Evolutionary conservation across 306 rosid genomes (phyloP).

Genomic region (Senna tora): DNA sequence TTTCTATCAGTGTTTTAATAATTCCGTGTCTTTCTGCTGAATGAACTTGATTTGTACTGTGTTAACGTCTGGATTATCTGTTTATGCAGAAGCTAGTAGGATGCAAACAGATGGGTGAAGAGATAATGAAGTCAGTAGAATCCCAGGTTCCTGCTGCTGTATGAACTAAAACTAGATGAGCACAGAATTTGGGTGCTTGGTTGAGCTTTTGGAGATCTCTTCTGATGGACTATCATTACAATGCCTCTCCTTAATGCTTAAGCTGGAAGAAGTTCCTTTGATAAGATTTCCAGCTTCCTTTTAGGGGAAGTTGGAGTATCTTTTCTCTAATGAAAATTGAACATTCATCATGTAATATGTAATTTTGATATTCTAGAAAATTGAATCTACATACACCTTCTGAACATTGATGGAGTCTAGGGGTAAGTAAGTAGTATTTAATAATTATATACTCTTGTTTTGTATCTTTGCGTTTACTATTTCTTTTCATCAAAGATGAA

Average conservation of each 20-base stretch:
- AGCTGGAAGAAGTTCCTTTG: not conserved
- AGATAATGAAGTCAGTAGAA: constrained; percentile 20
- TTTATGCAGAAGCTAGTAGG: constrained; percentile 14
- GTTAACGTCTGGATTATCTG: not conserved
- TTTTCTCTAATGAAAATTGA: not conserved
- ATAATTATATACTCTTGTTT: not conserved
- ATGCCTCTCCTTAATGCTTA: not conserved
- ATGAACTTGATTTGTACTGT: not conserved
- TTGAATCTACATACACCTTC: no score
- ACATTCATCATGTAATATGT: not conserved
- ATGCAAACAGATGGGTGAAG: constrained; percentile 17
- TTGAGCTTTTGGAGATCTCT: constrained; percentile 5
- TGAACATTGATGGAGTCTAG: not conserved
- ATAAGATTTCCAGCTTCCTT: not conserved
- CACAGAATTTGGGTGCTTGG: not conserved
- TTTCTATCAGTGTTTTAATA: not conserved
- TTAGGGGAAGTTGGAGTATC: not conserved
- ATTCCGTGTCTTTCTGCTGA: not conserved
- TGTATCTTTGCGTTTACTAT: not conserved
- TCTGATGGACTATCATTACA: not conserved
- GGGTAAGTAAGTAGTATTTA: not conserved
- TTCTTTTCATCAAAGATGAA: not conserved
- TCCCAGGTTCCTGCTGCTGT: constrained; percentile 18
- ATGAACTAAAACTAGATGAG: not conserved
- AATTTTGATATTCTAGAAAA: not conserved